Base-by-base conservation (phyloP, 192 early-diverging fungal species). In the Coemansia sp. region DNA sequence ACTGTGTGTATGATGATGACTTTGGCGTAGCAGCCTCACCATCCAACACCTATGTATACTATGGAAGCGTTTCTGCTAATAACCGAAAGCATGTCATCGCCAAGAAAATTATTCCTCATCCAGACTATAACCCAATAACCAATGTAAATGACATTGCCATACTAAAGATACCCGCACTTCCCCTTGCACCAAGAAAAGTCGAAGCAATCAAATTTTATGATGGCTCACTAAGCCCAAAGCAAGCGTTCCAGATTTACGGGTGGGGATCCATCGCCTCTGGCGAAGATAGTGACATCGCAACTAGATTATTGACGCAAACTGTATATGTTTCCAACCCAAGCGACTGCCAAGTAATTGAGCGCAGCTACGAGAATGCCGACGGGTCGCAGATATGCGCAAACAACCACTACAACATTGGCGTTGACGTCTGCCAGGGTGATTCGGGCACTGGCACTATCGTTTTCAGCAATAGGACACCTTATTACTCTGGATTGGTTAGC, bases 341-440 rank as follows among this genome's bases (percentile, higher is more conserved):
- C 13, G 57, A 63, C 30, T 77, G 73, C 66, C 61, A 69, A 18
- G 54, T 51, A 1, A 62, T 77, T 43, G 66, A 65, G 33, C 43
- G 57, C 3, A 32, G 38, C 14, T 77, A 77, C 22, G 8, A 32
- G 3, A 41, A 41, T 15, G 73, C 73, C 13, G 53, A 77, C n/a
- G 66, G 51, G 0, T 45, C 51, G 23, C 73, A 65, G 54, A 69
- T 77, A 1, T 77, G 73, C 22, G 63, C 46, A 0, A 41, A 77
- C 32, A 64, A 56, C 39, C 53, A 77, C 62, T 77, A 69, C 51
- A 61, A 48, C 25, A 49, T 77, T 14, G 73, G 73, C 17, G 66
- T 69, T 29, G 73, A 77, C n/a, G 73, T 65, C 10, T 77, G 73
- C 51, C 62, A 64, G 29, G 73, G 73, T 6, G 73, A 77, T 18